Base-by-base conservation (phyloP, 768 basidiomycete genomes). In the Boletus rubropictus region DNA sequence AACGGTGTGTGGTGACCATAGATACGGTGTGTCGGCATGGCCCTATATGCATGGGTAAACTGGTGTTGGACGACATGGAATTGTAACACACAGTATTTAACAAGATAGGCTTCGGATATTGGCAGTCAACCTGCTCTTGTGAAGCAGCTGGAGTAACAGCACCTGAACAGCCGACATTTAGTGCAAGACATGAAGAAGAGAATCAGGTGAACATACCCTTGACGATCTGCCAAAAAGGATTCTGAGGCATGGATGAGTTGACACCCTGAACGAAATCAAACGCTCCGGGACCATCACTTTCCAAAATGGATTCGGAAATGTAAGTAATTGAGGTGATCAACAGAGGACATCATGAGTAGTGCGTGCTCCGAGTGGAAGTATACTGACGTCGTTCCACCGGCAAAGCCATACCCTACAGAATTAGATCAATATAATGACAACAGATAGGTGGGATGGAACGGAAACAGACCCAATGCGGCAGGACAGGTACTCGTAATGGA, bases 221-320 rank as follows among this genome's bases (percentile, higher is more conserved):
- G 42, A 89, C 84, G 25, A 87, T 57, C 52, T 89, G 75, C 86
- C 87, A 89, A 61, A 89, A 86, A 4, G 84, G 82, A 61, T 89
- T 88, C 78, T 78, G 81, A 7, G 77, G 64, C 14, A 60, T 60
- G 3, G 81, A 78, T 18, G 77, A 74, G 59, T 88, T 86, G 53
- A 77, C 72, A 4, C 87, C 86, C 69, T 89, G 87, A 27, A 81
- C 66, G 53, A 89, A 90, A 63, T 88, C 84, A 51, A 89, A 81
- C 1, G 79, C 78, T 17, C 88, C 88, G 3, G 88, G 86, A 0
- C 88, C 86, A 64, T 89, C 87, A 25, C 59, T 60, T 48, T 47
- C 15, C 8, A 8, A 29, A 35, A 41, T 17, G 2, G n/a, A 40
- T 27, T 34, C 0, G n/a, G 44, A 35, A n/a, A 18, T 37, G 22